phyloP scores from a whole-genome alignment of 1,284 basidiomycete genomes.

The Boletellus dicymbophilus region DNA sequence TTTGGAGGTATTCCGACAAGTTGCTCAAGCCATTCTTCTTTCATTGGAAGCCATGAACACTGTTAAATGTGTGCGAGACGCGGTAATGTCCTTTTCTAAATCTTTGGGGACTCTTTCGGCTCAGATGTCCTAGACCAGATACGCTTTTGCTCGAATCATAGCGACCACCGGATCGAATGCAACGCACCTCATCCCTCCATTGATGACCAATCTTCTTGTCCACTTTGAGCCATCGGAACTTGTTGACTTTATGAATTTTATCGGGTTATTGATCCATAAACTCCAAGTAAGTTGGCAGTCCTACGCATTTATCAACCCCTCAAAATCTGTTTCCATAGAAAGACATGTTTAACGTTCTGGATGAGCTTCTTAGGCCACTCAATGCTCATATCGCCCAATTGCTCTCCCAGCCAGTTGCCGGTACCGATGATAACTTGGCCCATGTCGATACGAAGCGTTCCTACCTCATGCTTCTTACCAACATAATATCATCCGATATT shows the following conservation, averaged over 20 bases:
- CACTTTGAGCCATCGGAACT: conserved; percentile 94
- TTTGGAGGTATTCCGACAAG: conserved; percentile 81
- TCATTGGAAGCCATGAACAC: conserved; percentile 89
- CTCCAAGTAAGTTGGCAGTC: conserved; percentile 67
- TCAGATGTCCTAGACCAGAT: conserved; percentile 66
- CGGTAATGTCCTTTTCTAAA: conserved; percentile 56
- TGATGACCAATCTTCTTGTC: conserved; percentile 88
- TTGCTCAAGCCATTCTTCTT: conserved; percentile 89
- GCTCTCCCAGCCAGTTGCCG: conserved; percentile 81
- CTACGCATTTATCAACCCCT: neutral
- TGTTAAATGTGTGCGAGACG: conserved; percentile 89
- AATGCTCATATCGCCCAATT: conserved; percentile 83
- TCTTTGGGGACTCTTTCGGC: conserved; percentile 4
- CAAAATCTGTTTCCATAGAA: conserved; percentile 43
- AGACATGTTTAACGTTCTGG: conserved; percentile 83
- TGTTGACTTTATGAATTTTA: conserved; percentile 95
- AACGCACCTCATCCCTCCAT: conserved; percentile 77
- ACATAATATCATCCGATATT: conserved; percentile 80
- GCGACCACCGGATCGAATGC: conserved; percentile 86
- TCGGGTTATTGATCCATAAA: conserved; percentile 89
- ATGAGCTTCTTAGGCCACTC: conserved; percentile 89
- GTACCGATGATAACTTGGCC: conserved; percentile 88
- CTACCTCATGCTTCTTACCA: conserved; percentile 86
- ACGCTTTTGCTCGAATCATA: conserved; percentile 93
- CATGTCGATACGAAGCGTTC: conserved; percentile 90